Percentiles rank a stretch among this genome's conserved stretches.
phyloP scores from a whole-genome alignment of 208 protist species.

The Leishmania martiniquensis region DNA sequence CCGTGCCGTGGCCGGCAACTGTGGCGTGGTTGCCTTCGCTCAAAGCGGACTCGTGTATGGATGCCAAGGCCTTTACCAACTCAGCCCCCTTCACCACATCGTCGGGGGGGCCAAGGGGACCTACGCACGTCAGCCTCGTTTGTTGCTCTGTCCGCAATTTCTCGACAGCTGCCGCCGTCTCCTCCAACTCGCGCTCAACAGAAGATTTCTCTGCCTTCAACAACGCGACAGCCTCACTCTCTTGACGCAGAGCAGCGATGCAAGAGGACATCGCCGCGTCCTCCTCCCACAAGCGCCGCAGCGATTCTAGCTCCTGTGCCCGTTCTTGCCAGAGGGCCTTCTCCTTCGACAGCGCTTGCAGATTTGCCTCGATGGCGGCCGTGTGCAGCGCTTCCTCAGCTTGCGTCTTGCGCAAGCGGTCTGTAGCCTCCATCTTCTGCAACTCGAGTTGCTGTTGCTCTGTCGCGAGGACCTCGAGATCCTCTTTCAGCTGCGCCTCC shows the following conservation, averaged over 20 bases:
- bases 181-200: constrained; percentile 20
- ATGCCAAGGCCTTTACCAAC: neutral
- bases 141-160: constrained; percentile 16
- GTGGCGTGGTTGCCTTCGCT: neutral
- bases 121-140: neutral
- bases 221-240: constrained; percentile 18
- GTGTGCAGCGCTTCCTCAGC: constrained; percentile 70
- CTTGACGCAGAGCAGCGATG: constrained; percentile 26
- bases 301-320: constrained; percentile 39
- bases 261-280: constrained; percentile 37
- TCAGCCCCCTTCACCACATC: neutral
- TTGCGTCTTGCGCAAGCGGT: constrained; percentile 64
- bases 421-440: constrained; percentile 49
- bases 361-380: constrained; percentile 30
- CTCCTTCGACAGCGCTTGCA: constrained; percentile 34
- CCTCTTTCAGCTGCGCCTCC: constrained; percentile 47
- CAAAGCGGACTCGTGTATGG: neutral
- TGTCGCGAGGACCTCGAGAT: constrained; percentile 54
- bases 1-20: neutral
- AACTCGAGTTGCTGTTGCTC: constrained; percentile 74
- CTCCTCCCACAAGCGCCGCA: constrained; percentile 34
- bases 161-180: constrained; percentile 16
- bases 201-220: constrained; percentile 28
- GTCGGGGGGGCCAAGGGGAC: neutral
- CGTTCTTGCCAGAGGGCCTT: constrained; percentile 35